Evolutionary conservation across 139 green algal species (phyloP).

Genomic region (Chlorella sp.): DNA sequence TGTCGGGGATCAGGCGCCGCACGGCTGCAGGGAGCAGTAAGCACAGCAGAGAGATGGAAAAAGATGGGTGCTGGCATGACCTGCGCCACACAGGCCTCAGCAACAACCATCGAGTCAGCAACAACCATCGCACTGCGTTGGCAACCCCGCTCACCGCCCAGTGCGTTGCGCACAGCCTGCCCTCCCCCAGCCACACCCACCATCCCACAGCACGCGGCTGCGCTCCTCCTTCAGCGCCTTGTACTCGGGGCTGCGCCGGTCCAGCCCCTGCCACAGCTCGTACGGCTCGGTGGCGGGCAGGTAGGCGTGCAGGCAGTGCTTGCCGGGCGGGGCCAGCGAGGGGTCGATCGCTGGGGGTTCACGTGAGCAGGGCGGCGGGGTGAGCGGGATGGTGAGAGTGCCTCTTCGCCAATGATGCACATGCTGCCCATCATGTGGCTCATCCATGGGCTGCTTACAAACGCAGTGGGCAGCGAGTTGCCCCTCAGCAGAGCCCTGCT

Average conservation of each 20-base stretch:
- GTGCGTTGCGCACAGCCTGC: not conserved
- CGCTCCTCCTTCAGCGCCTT: conserved; percentile 90
- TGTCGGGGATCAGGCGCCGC: conserved; percentile 77
- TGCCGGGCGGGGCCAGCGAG: conserved; percentile 76
- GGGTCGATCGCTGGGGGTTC: conserved; percentile 85
- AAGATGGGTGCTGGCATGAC: no score
- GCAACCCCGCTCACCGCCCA: not conserved
- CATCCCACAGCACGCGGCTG: conserved; percentile 45
- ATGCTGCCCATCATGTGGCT: no score
- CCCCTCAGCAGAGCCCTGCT: no score
- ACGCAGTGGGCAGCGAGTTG: no score
- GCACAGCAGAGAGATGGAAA: no score
- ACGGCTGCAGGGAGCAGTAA: not conserved
- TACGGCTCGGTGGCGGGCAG: conserved; percentile 89
- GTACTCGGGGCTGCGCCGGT: conserved; percentile 81
- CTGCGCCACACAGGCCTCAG: no score
- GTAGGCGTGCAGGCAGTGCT: conserved; percentile 90
- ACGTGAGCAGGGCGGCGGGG: not conserved
- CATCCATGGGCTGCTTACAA: no score
- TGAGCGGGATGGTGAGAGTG: not conserved
- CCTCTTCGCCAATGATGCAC: not conserved
- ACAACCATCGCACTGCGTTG: not conserved
- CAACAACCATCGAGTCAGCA: no score
- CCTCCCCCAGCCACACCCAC: not conserved
- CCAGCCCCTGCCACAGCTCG: conserved; percentile 80